Evolutionary conservation across 2,329 filamentous ascomycete genomes (phyloP).

Genomic region (Cytospora mali): DNA sequence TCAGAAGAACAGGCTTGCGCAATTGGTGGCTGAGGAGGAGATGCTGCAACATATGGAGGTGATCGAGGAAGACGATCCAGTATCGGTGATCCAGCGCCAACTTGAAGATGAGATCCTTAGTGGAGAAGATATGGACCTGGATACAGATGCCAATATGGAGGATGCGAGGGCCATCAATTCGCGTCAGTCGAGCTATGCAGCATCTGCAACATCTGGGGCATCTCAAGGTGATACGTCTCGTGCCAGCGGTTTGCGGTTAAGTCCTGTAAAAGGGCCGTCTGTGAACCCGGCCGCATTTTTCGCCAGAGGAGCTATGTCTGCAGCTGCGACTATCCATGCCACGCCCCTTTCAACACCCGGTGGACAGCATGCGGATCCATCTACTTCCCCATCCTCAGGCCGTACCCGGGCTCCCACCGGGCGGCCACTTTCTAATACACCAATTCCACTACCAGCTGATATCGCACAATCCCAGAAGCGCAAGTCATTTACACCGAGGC

Average conservation of each 20-base stretch:
- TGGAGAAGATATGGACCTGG: constrained; percentile 1
- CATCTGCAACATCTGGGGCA: background rate
- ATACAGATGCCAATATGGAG: constrained; percentile 4
- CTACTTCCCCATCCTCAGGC: background rate
- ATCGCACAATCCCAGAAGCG: background rate
- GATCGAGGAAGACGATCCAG: constrained; percentile 33
- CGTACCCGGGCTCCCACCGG: background rate
- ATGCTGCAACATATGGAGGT: constrained; percentile 15
- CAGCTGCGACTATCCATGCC: background rate
- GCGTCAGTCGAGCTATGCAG: background rate
- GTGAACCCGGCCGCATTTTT: background rate
- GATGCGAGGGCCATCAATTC: constrained; percentile 25
- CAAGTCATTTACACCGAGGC: background rate
- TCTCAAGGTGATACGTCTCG: constrained; percentile 19
- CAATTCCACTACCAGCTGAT: constrained; percentile 14
- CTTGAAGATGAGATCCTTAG: constrained; percentile 29
- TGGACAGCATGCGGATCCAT: background rate
- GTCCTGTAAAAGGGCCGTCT: background rate
- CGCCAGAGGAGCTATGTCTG: background rate
- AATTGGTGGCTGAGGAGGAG: constrained; percentile 33
- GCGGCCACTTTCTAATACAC: constrained; percentile 7
- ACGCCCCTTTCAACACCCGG: background rate
- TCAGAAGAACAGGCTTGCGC: constrained; percentile 37
- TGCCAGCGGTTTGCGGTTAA: constrained; percentile 25
- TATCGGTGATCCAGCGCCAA: constrained; percentile 35